phyloP scores from a whole-genome alignment of 495 filamentous ascomycete genomes.

The Amphirosellinia nigrospora region DNA sequence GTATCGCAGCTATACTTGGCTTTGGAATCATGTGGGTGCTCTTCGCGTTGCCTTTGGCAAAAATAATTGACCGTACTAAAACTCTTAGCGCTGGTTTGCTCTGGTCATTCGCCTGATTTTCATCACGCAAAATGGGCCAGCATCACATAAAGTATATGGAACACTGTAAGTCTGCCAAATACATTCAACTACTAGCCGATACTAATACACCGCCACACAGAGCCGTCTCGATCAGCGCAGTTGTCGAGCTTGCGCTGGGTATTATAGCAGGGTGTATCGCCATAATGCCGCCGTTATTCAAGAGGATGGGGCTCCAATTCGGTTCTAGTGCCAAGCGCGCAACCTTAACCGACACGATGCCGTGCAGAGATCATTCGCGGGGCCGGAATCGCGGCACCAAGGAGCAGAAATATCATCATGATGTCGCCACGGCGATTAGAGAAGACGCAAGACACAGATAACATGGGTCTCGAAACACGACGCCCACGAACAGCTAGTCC shows the following conservation, averaged over 20 bases:
- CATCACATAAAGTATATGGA: conserved; percentile 26
- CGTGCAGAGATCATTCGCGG: conserved; percentile 19
- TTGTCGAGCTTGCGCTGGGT: conserved; percentile 48
- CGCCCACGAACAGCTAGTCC: neutral
- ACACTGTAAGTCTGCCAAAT: conserved; percentile 30
- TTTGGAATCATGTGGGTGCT: conserved; percentile 44
- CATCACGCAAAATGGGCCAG: conserved; percentile 38
- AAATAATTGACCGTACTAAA: conserved; percentile 15
- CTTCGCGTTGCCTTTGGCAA: neutral
- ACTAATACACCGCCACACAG: conserved; percentile 19
- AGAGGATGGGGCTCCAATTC: conserved; percentile 6
- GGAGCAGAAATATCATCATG: conserved; percentile 22
- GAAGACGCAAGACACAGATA: neutral
- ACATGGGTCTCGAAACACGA: neutral
- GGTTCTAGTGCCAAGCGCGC: neutral
- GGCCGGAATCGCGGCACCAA: neutral
- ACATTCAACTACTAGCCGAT: neutral
- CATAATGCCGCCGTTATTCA: conserved; percentile 50
- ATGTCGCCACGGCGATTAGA: conserved; percentile 19
- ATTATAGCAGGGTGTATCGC: conserved; percentile 51
- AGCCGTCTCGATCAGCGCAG: conserved; percentile 45
- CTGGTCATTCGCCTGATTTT: conserved; percentile 49
- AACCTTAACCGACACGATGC: conserved; percentile 3
- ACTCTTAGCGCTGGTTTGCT: conserved; percentile 46
- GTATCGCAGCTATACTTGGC: conserved; percentile 42